Evolutionary conservation across 805 yeast genomes (phyloP).

Genomic region (Yarrowia sp.): DNA sequence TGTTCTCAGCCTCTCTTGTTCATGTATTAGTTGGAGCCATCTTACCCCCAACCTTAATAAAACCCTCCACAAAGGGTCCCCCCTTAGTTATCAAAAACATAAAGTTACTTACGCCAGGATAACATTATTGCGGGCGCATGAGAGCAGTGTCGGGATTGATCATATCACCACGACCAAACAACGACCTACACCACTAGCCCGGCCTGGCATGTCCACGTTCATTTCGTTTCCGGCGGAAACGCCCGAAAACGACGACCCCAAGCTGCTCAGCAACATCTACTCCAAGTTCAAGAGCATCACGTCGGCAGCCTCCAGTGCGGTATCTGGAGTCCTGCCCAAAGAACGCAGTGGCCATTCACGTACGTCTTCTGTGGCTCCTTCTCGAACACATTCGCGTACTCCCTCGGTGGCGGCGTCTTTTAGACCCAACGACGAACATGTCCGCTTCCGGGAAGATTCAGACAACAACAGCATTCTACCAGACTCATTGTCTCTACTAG

Average conservation of each 20-base stretch:
- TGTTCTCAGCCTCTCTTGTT: too few species aligned
- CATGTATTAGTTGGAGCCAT: too few species aligned
- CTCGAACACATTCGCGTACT: constrained; percentile 3
- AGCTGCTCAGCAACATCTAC: constrained; percentile 31
- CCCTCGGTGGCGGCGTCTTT: not conserved
- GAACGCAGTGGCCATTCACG: constrained; percentile 20
- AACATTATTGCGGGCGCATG: not conserved
- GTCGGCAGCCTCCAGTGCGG: constrained; percentile 33
- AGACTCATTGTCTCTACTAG: constrained; percentile 11
- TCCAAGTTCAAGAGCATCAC: constrained; percentile 32
- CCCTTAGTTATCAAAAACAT: not conserved
- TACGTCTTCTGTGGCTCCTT: not conserved
- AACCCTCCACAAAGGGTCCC: too few species aligned
- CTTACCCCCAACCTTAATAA: too few species aligned
- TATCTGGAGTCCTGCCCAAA: constrained; percentile 30
- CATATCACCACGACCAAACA: not conserved
- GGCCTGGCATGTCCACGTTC: constrained; percentile 9
- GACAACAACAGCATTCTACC: constrained; percentile 17
- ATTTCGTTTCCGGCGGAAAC: constrained; percentile 20
- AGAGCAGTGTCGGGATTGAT: not conserved
- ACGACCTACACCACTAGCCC: not conserved
- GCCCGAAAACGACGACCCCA: constrained; percentile 25
- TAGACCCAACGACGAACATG: not conserved
- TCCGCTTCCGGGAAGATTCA: constrained; percentile 5
- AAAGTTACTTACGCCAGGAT: not conserved